A percentile compares a stretch with the other conserved stretches of the same genome.
Evolutionary conservation across 306 rosid genomes (phyloP).

Genomic region (Medicago lupulina): DNA sequence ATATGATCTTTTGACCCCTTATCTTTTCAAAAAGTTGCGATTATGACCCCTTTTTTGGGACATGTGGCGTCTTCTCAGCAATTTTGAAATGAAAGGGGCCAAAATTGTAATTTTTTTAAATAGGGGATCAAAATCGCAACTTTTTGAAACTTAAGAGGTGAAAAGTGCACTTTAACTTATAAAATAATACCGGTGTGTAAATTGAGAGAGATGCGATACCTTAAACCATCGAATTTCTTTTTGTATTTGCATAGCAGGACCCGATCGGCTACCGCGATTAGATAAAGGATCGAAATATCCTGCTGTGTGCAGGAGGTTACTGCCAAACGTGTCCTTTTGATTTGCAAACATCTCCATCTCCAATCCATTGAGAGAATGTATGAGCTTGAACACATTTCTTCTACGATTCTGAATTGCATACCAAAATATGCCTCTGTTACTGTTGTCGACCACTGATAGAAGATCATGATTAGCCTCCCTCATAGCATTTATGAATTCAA

Average conservation of each 20-base stretch:
- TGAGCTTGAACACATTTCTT: conserved; percentile 17
- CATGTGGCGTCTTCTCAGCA: too few relatives aligned
- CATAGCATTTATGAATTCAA: conserved; percentile 24
- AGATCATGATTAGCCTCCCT: background rate
- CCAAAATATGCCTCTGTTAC: conserved; percentile 34
- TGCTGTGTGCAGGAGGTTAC: conserved; percentile 26
- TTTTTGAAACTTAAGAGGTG: too few relatives aligned
- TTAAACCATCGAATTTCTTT: conserved; percentile 39
- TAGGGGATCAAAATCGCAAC: too few relatives aligned
- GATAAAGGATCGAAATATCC: conserved; percentile 30
- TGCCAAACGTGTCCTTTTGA: background rate
- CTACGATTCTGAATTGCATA: conserved; percentile 30
- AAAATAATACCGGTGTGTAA: too few relatives aligned
- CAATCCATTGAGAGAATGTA: background rate
- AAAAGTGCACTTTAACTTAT: too few relatives aligned
- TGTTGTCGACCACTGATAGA: background rate
- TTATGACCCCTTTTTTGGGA: too few relatives aligned
- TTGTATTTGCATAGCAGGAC: conserved; percentile 39
- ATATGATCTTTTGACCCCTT: too few relatives aligned
- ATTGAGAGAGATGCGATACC: background rate
- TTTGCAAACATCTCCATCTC: background rate
- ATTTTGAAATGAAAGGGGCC: too few relatives aligned
- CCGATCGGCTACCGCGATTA: background rate
- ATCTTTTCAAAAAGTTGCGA: too few relatives aligned
- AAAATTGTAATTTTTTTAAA: too few relatives aligned